phyloP scores from a whole-genome alignment of 2,329 filamentous ascomycete genomes.

The Penicillium sp. region DNA sequence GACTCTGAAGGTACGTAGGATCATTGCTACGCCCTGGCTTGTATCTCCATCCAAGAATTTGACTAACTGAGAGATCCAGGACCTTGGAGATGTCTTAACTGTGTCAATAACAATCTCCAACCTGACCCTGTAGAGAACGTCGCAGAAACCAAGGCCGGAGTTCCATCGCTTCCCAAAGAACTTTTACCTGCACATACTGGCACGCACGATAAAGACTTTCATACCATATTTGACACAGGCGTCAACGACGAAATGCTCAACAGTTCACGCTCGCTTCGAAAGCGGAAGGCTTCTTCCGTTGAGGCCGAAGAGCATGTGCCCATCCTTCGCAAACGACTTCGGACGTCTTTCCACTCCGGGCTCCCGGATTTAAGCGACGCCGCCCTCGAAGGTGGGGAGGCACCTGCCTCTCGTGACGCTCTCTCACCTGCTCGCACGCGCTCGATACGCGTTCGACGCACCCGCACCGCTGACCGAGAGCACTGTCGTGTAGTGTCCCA shows the following conservation, averaged over 20 bases:
- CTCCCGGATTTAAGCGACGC: constrained; percentile 22
- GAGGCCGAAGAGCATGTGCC: constrained; percentile 54
- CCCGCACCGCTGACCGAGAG: constrained; percentile 46
- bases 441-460: constrained; percentile 63
- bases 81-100: constrained; percentile 64
- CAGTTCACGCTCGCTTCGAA: constrained; percentile 75
- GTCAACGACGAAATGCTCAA: constrained; percentile 73
- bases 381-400: constrained; percentile 22
- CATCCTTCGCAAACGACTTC: constrained; percentile 53
- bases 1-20: constrained; percentile 61
- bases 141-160: constrained; percentile 56
- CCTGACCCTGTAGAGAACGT: constrained; percentile 31
- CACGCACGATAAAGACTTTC: constrained; percentile 66
- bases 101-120: constrained; percentile 48
- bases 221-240: constrained; percentile 75
- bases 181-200: constrained; percentile 70
- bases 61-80: constrained; percentile 53
- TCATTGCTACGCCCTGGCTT: neutral
- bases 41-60: neutral
- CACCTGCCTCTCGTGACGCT: constrained; percentile 7
- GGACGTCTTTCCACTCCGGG: constrained; percentile 30
- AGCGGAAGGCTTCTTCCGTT: constrained; percentile 77
- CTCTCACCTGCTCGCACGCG: constrained; percentile 49
- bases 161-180: constrained; percentile 69
- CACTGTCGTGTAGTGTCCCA: constrained; percentile 43